Conservation (phyloP, 2,329 filamentous ascomycete species). For the Colletotrichum siamense region DNA sequence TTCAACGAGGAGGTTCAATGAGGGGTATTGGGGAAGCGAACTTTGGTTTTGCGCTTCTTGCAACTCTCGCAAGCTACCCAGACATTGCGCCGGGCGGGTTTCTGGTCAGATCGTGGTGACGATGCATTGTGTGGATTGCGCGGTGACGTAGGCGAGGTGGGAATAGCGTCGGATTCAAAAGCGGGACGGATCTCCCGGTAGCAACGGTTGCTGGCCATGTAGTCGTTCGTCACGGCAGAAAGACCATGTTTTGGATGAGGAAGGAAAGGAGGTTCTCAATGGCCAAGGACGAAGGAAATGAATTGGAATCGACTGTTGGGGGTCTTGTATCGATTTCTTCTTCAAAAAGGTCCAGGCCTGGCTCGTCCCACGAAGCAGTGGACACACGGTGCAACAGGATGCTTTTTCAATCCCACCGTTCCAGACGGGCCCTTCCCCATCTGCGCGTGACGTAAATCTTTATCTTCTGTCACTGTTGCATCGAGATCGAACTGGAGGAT, state of each 20-base stretch:
- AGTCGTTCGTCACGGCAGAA: neutral
- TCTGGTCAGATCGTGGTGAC: neutral
- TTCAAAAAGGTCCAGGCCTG: neutral
- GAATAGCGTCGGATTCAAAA: neutral
- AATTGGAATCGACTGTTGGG: neutral
- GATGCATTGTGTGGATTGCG: neutral
- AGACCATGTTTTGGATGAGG: neutral
- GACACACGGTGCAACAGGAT: neutral
- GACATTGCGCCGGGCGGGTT: neutral
- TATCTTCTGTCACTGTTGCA: neutral
- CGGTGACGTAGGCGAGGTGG: neutral
- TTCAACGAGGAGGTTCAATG: neutral
- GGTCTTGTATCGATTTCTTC: neutral
- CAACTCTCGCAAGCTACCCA: conserved; percentile 3
- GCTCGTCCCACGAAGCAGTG: neutral
- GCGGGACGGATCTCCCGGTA: conserved; percentile 7
- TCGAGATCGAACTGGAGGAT: neutral
- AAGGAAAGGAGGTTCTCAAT: neutral
- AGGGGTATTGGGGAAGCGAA: neutral
- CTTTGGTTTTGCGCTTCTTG: conserved; percentile 3
- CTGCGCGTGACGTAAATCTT: neutral
- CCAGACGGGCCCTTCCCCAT: neutral
- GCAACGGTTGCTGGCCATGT: neutral
- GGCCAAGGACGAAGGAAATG: neutral
- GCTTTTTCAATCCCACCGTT: neutral